These are phyloP conservation scores for Quercus ilex DNA, from an alignment of 306 rosid genomes.

Conservation along the genomic window DNA sequence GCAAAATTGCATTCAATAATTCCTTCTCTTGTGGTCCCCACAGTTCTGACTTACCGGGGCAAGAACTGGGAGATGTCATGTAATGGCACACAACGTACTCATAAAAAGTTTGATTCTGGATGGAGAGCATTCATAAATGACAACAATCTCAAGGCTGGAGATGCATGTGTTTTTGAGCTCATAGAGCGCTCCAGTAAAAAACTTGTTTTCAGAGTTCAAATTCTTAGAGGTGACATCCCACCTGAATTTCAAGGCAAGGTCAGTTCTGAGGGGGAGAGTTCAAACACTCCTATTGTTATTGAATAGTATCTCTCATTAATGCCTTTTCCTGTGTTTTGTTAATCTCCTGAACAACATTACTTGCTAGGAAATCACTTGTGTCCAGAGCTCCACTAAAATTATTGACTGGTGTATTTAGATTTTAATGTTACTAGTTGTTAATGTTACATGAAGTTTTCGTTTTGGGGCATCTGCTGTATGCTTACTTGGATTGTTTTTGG, in stretches of 20 bases:
- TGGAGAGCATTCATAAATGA: slow-evolving; percentile 49
- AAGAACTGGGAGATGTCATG: slow-evolving; percentile 45
- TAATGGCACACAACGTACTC: neutral
- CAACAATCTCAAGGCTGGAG: slow-evolving; percentile 51
- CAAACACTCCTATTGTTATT: slow-evolving; percentile 30
- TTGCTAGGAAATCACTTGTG: neutral
- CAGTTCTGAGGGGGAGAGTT: slow-evolving; percentile 16
- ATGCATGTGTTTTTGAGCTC: slow-evolving; percentile 62
- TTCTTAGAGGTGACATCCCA: slow-evolving; percentile 72
- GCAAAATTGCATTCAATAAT: slow-evolving; percentile 1
- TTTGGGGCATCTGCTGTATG: neutral
- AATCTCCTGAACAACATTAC: neutral
- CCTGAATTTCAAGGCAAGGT: slow-evolving; percentile 13
- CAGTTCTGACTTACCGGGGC: slow-evolving; percentile 23
- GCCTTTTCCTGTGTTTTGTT: neutral
- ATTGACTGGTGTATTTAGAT: neutral
- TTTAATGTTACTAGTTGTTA: neutral
- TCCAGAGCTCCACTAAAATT: neutral
- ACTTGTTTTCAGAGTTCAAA: slow-evolving; percentile 48
- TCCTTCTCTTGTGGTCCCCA: slow-evolving; percentile 31
- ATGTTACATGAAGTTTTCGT: neutral
- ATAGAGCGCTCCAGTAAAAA: slow-evolving; percentile 13
- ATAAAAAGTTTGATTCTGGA: slow-evolving; percentile 9
- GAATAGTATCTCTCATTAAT: slow-evolving; percentile 13
- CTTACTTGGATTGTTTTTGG: neutral